Conservation (phyloP, 2,329 filamentous ascomycete species). For the Pseudofabraea citricarpa region DNA sequence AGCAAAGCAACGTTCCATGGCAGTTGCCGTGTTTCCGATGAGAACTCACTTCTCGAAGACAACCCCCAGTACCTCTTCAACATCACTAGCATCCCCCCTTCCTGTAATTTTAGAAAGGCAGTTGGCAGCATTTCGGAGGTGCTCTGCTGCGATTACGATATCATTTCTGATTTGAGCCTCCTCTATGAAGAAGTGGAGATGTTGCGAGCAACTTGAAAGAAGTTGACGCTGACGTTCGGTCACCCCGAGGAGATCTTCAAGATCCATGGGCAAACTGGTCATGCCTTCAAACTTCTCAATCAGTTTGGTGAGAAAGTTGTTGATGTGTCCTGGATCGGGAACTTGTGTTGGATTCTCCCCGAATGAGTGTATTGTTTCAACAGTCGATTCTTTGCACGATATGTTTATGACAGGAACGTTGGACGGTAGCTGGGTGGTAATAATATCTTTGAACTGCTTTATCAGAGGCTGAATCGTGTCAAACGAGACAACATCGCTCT, state of each 20-base stretch:
- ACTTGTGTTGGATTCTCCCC: conserved; percentile 1
- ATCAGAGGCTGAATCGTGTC: conserved; percentile 34
- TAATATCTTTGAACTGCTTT: conserved; percentile 31
- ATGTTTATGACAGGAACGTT: conserved; percentile 51
- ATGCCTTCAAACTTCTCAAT: conserved; percentile 64
- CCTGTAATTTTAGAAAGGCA: conserved; percentile 86
- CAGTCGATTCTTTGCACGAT: conserved; percentile 63
- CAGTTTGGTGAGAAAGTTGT: conserved; percentile 59
- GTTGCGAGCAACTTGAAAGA: conserved; percentile 64
- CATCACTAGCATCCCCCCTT: conserved; percentile 76
- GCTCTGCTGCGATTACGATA: conserved; percentile 85
- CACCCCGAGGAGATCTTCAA: conserved; percentile 82
- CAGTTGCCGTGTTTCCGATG: background rate
- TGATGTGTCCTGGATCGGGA: conserved; percentile 38
- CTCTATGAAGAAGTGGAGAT: conserved; percentile 69
- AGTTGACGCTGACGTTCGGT: conserved; percentile 85
- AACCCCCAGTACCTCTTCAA: conserved; percentile 92
- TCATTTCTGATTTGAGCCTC: conserved; percentile 53
- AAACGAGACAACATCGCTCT: conserved; percentile 45
- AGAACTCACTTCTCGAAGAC: conserved; percentile 83
- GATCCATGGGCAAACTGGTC: conserved; percentile 65
- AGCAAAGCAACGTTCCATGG: conserved; percentile 1
- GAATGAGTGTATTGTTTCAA: conserved; percentile 1
- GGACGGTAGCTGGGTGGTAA: conserved; percentile 26
- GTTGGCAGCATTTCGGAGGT: conserved; percentile 74